Conservation (phyloP, 1,139 yeast species). For the Magnusiomyces sp. region DNA sequence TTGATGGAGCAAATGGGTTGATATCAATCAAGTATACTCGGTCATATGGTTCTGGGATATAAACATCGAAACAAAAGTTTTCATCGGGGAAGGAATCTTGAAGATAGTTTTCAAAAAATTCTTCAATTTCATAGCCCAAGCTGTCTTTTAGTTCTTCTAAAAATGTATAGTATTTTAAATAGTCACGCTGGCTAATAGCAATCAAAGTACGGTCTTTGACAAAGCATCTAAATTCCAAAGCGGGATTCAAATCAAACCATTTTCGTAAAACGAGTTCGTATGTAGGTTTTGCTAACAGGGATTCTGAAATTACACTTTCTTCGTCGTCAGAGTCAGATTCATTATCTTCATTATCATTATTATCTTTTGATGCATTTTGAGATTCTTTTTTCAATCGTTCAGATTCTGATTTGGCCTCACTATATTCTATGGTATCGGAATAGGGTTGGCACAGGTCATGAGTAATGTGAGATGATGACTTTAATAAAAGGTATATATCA, state of each 20-base stretch:
- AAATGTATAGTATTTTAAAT: slow-evolving; percentile 62
- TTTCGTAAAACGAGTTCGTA: slow-evolving; percentile 63
- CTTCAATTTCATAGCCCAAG: slow-evolving; percentile 42
- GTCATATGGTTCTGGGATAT: slow-evolving; percentile 65
- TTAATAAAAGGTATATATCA: slow-evolving; percentile 71
- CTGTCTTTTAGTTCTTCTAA: slow-evolving; percentile 42
- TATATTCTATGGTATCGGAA: slow-evolving; percentile 33
- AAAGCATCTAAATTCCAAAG: slow-evolving; percentile 82
- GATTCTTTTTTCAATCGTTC: no score
- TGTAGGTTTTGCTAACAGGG: no score
- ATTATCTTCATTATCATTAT: no score
- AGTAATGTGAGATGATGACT: slow-evolving; percentile 77
- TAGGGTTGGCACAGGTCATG: slow-evolving; percentile 77
- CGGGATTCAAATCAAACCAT: slow-evolving; percentile 78
- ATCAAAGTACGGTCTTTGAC: slow-evolving; percentile 53
- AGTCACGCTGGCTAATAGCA: slow-evolving; percentile 77
- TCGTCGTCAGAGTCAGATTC: no score
- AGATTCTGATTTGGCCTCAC: no score
- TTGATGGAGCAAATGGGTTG: slow-evolving; percentile 70
- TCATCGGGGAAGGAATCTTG: slow-evolving; percentile 45
- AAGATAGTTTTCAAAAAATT: slow-evolving; percentile 45
- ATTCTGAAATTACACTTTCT: no score
- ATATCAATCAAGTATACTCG: slow-evolving; percentile 67
- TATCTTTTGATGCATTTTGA: no score
- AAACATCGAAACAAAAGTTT: slow-evolving; percentile 66